These are phyloP conservation scores for Begonia masoniana DNA, from an alignment of 306 rosid species.

Conservation along the genomic window DNA sequence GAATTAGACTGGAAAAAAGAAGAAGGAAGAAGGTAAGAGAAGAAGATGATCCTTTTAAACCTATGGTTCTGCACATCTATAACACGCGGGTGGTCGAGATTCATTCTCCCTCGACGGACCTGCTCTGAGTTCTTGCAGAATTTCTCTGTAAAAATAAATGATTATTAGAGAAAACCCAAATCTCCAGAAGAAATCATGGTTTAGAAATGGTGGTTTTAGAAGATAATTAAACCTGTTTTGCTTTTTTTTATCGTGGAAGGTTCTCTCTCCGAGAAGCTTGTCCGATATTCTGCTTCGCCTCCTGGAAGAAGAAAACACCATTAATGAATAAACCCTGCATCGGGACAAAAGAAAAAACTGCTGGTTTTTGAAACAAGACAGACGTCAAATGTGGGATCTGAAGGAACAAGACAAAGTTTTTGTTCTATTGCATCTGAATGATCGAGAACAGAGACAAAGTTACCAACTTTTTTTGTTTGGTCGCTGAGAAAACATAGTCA, in stretches of 20 bases:
- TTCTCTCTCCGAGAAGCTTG: constrained; percentile 94
- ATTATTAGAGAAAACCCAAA: too few species aligned
- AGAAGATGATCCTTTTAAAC: constrained; percentile 17
- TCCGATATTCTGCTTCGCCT: constrained; percentile 61
- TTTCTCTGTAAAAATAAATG: constrained; percentile 46
- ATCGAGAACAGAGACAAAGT: background rate
- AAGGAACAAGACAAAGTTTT: background rate
- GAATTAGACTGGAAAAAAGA: constrained; percentile 15
- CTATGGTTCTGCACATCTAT: constrained; percentile 92
- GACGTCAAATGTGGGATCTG: background rate
- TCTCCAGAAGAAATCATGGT: too few species aligned
- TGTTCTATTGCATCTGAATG: background rate
- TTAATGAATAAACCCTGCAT: constrained; percentile 12
- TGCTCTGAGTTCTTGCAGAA: constrained; percentile 59
- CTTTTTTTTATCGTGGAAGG: constrained; percentile 85
- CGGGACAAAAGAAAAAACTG: background rate
- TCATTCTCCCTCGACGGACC: constrained; percentile 69
- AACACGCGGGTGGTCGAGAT: constrained; percentile 93
- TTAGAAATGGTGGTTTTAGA: too few species aligned
- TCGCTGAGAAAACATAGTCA: constrained; percentile 1
- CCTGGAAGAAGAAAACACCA: constrained; percentile 39
- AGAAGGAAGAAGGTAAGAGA: constrained; percentile 8
- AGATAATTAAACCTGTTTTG: constrained; percentile 61
- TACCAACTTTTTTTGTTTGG: background rate
- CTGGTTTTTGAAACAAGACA: background rate